Percentiles rank a stretch among this genome's conserved stretches.
phyloP scores from a whole-genome alignment of 176 grass and related monocot genomes.

The Oryza australiensis region DNA sequence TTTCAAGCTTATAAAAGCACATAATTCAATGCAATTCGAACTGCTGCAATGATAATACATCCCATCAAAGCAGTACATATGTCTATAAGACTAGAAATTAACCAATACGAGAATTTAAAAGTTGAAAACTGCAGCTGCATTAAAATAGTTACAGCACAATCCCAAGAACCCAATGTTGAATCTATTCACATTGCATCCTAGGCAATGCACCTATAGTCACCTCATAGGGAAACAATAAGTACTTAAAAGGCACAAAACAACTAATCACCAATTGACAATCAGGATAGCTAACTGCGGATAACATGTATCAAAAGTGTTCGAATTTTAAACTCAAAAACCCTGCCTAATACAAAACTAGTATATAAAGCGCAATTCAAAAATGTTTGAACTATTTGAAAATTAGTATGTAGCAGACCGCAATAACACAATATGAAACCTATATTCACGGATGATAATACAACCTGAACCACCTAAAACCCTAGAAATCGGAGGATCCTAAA shows the following conservation, averaged over 20 bases:
- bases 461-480: background rate
- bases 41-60: background rate
- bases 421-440: background rate
- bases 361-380: background rate
- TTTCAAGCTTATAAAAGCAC: background rate
- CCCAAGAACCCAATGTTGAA: background rate
- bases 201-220: background rate
- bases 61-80: background rate
- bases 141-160: background rate
- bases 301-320: background rate
- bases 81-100: too few species aligned
- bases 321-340: background rate
- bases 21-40: background rate
- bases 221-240: background rate
- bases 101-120: too few species aligned
- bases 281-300: background rate
- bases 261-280: too few species aligned
- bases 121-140: background rate
- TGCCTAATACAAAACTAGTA: too few species aligned
- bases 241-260: background rate
- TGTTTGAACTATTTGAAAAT: background rate
- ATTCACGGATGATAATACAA: background rate
- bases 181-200: background rate
- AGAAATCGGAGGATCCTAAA: background rate
- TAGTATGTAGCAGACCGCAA: background rate